Percentiles rank a stretch among this genome's conserved stretches.
phyloP scores from a whole-genome alignment of 257 asterid species.

The Misopates orontium region DNA sequence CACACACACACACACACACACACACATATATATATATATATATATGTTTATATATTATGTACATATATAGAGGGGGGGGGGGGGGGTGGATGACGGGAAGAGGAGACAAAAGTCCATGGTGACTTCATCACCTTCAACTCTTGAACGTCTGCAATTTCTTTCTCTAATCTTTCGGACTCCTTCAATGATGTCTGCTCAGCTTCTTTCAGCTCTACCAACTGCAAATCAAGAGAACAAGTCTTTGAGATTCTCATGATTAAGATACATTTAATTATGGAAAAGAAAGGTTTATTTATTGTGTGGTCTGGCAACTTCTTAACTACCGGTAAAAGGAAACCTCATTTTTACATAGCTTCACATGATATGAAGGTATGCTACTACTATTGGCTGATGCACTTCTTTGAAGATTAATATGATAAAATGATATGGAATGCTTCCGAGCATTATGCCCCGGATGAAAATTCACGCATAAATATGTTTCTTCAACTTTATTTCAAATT shows the following conservation, averaged over 20 bases:
- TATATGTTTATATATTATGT: too few species aligned
- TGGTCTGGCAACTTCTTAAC: neutral
- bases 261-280: neutral
- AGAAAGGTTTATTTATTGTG: neutral
- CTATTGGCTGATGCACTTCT: too few species aligned
- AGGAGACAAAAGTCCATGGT: neutral
- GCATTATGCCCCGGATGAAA: neutral
- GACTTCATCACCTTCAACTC: constrained; percentile 65
- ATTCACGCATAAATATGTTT: neutral
- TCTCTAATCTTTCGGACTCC: constrained; percentile 85
- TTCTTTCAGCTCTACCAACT: constrained; percentile 93
- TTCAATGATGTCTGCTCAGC: constrained; percentile 74
- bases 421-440: neutral
- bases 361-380: too few species aligned
- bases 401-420: neutral
- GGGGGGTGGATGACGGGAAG: neutral
- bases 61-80: neutral
- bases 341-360: too few species aligned
- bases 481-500: constrained; percentile 9
- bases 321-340: too few species aligned
- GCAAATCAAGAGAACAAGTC: constrained; percentile 24
- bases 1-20: too few species aligned
- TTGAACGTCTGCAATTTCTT: constrained; percentile 84
- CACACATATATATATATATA: too few species aligned
- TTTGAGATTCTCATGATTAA: constrained; percentile 14